Evolutionary conservation across 2,329 filamentous ascomycete species (phyloP), one percentile per base, ranked within the genome.

Genomic region (Neofusicoccum umdonicola): DNA sequence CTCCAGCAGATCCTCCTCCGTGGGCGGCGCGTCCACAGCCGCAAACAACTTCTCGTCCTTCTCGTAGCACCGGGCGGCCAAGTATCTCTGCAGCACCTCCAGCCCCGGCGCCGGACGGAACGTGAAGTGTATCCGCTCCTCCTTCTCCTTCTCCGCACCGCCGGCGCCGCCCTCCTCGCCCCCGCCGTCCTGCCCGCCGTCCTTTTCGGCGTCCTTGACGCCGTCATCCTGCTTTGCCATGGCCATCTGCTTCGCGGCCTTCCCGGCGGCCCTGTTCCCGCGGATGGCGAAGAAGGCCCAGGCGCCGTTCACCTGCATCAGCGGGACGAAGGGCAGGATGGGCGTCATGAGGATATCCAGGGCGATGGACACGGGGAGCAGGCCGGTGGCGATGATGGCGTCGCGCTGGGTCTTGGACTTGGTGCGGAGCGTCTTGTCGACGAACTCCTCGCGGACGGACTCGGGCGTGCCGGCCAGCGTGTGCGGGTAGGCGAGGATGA

Each of bases 241-340:
- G 13, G 65, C 68, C 3, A 81, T 67, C 3, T 77, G 73, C 65
- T 78, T 79, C 3, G 77, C 77, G 22, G 80, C 74, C 15, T 68
- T 73, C 45, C 75, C 76, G 1, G 76, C 60, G 3, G 48, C 78
- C 63, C 78, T 76, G 7, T 78, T 77, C 13, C 79, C 79, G 9
- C 76, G 74, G 79, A 81, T 82, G 74, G 79, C 81, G 67, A 73
- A 71, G 66, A 76, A 76, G 35, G 71, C 72, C 75, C 74, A 77
- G 2, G 76, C 75, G 3, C 69, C 69, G 17, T 77, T 73, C 12
- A 78, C 70, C 56, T 77, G 73, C 19, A 73, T 66, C 4, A 77
- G 67, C 7, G 76, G 76, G 19, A 76, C 77, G 52, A 79, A 76
- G 3, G 77, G 77, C 69, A 77, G 71, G 47, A 78, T 52, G 12